phyloP scores from a whole-genome alignment of 345 rosid species.

The Citrus cavaleriei region DNA sequence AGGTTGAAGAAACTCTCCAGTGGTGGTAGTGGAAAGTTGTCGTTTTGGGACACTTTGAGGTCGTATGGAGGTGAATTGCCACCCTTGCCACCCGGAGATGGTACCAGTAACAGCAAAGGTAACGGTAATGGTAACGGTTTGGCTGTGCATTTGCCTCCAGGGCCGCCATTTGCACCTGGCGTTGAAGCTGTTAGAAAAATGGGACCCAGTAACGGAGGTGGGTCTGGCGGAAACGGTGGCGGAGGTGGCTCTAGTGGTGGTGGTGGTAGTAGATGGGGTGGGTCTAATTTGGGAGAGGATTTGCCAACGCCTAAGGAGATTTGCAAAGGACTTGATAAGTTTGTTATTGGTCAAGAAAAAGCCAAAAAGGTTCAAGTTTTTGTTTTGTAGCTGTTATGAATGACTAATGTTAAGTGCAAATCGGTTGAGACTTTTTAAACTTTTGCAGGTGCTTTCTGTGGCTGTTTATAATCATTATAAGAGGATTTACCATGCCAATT shows the following conservation, averaged over 20 bases:
- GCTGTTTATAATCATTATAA: constrained; percentile 96
- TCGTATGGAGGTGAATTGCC: constrained; percentile 69
- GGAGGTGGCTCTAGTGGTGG: constrained; percentile 17
- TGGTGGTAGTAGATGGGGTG: constrained; percentile 64
- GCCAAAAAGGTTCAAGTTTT: constrained; percentile 68
- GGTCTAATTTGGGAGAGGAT: constrained; percentile 80
- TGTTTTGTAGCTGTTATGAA: neutral
- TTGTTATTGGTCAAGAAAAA: constrained; percentile 77
- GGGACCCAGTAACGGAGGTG: constrained; percentile 28
- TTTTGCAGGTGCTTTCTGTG: constrained; percentile 76
- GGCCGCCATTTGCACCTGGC: constrained; percentile 68
- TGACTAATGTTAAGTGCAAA: neutral
- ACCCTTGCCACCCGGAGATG: constrained; percentile 63
- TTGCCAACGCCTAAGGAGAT: constrained; percentile 92
- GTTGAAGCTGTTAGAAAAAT: constrained; percentile 49
- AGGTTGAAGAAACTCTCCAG: constrained; percentile 17
- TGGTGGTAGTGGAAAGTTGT: constrained; percentile 36
- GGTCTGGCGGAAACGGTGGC: constrained; percentile 17
- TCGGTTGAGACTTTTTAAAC: neutral
- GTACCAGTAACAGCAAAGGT: neutral
- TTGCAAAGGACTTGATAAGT: constrained; percentile 80
- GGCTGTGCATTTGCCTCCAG: constrained; percentile 65
- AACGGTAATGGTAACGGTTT: constrained; percentile 34
- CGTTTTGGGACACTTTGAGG: constrained; percentile 76
- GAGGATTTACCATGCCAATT: constrained; percentile 68